These are phyloP conservation scores for Hirschfeldia incana DNA, from an alignment of 345 rosid species.

Conservation along the genomic window DNA sequence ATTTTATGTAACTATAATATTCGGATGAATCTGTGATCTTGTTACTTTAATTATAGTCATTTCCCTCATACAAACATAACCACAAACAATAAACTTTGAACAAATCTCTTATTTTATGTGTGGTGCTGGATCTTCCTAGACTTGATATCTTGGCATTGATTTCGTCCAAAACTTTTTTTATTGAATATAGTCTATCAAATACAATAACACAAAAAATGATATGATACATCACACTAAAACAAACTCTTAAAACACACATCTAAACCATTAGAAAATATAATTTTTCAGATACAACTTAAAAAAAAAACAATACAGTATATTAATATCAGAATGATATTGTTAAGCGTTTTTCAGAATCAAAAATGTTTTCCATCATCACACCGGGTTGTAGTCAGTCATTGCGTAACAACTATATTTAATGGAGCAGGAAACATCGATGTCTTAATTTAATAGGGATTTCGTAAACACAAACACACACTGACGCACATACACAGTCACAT, in stretches of 20 bases:
- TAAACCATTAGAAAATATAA: too few relatives aligned
- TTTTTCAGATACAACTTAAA: too few relatives aligned
- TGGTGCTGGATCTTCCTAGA: constrained; percentile 2
- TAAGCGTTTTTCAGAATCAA: too few relatives aligned
- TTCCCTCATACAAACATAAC: not conserved
- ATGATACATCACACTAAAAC: too few relatives aligned
- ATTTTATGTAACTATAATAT: not conserved
- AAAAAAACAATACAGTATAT: too few relatives aligned
- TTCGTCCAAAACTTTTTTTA: too few relatives aligned
- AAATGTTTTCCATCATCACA: too few relatives aligned
- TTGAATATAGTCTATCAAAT: too few relatives aligned
- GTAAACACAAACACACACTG: constrained; percentile 21
- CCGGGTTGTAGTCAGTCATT: too few relatives aligned
- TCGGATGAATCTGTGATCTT: not conserved
- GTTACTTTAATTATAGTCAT: not conserved
- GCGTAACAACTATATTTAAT: not conserved
- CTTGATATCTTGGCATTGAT: constrained; percentile 7
- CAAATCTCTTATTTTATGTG: constrained; percentile 6
- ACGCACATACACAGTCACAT: constrained; percentile 23
- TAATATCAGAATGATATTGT: too few relatives aligned
- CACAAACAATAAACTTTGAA: not conserved
- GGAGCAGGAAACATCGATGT: not conserved
- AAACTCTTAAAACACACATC: too few relatives aligned
- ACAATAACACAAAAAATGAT: too few relatives aligned
- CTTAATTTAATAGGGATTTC: not conserved